Evolutionary conservation across 1,284 basidiomycete genomes (phyloP).

Genomic region (Sporisorium reilianum): DNA sequence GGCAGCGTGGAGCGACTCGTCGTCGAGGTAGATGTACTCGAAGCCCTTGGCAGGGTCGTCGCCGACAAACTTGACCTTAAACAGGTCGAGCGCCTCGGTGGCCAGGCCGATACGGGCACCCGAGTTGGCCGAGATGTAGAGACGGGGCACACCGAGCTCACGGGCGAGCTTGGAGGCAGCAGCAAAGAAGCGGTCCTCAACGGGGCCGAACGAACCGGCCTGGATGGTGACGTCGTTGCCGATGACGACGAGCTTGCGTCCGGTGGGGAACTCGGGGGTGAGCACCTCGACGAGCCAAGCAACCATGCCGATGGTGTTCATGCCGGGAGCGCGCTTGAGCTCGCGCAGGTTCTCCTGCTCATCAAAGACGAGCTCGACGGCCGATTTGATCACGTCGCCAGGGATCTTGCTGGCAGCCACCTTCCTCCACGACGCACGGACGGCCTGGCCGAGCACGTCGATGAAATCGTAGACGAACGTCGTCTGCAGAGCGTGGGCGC

Average conservation of each 20-base stretch:
- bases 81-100: conserved; percentile 88
- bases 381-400: conserved; percentile 56
- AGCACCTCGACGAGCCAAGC: conserved; percentile 94
- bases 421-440: conserved; percentile 90
- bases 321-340: conserved; percentile 89
- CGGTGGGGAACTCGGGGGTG: conserved; percentile 92
- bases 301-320: conserved; percentile 97
- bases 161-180: conserved; percentile 94
- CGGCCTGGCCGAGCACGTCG: conserved; percentile 95
- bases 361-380: conserved; percentile 79
- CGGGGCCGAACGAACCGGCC: conserved; percentile 97
- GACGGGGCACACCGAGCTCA: conserved; percentile 85
- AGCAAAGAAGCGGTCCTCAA: conserved; percentile 96
- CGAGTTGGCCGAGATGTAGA: conserved; percentile 98
- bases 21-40: conserved; percentile 89
- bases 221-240: conserved; percentile 99
- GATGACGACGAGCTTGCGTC: conserved; percentile 87
- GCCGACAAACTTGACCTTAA: conserved; percentile 92
- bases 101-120: conserved; percentile 96
- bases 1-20: conserved; percentile 73
- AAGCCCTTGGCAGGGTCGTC: conserved; percentile 90
- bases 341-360: conserved; percentile 89
- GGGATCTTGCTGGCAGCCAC: conserved; percentile 72
- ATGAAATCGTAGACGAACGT: conserved; percentile 99
- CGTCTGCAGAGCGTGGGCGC: conserved; percentile 98